Evolutionary conservation across 495 filamentous ascomycete species (phyloP).

Genomic region (Pyrenula aspistea): DNA sequence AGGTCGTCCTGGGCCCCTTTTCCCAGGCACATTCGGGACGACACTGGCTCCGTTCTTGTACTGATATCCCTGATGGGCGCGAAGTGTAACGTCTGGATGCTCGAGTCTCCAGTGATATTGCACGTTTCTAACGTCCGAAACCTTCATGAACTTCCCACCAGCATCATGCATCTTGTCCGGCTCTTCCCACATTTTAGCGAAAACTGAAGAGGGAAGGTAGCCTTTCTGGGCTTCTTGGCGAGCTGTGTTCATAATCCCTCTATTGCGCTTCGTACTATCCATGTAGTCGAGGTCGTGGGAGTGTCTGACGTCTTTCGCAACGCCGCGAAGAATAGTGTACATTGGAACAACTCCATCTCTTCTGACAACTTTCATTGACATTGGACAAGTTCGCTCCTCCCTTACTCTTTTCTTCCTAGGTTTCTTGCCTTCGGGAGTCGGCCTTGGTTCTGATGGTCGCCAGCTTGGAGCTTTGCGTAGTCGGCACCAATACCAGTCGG

Average conservation of each 20-base stretch:
- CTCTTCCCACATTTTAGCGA: slow-evolving; percentile 36
- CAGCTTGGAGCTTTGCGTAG: slow-evolving; percentile 29
- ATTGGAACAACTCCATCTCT: slow-evolving; percentile 25
- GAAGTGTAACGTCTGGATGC: slow-evolving; percentile 32
- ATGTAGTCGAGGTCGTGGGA: slow-evolving; percentile 39
- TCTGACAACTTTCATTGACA: slow-evolving; percentile 36
- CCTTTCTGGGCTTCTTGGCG: slow-evolving; percentile 35
- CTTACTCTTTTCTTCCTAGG: slow-evolving; percentile 36
- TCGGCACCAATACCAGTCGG: slow-evolving; percentile 41
- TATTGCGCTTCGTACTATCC: slow-evolving; percentile 39
- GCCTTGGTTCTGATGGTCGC: slow-evolving; percentile 27
- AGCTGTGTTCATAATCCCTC: slow-evolving; percentile 38
- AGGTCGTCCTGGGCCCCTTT: neutral
- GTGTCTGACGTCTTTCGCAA: slow-evolving; percentile 15
- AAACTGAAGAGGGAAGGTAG: slow-evolving; percentile 41
- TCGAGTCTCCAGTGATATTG: slow-evolving; percentile 39
- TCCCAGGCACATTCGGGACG: slow-evolving; percentile 11
- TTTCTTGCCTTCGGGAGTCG: slow-evolving; percentile 37
- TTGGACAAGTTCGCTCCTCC: slow-evolving; percentile 39
- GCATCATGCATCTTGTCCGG: slow-evolving; percentile 31
- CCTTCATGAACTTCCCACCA: slow-evolving; percentile 36
- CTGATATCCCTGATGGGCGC: slow-evolving; percentile 38
- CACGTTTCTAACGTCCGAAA: slow-evolving; percentile 39
- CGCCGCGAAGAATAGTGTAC: slow-evolving; percentile 11
- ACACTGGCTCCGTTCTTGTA: slow-evolving; percentile 40